These are phyloP conservation scores for Yarrowia hollandica DNA, from an alignment of 805 yeast genomes.

Conservation along the genomic window DNA sequence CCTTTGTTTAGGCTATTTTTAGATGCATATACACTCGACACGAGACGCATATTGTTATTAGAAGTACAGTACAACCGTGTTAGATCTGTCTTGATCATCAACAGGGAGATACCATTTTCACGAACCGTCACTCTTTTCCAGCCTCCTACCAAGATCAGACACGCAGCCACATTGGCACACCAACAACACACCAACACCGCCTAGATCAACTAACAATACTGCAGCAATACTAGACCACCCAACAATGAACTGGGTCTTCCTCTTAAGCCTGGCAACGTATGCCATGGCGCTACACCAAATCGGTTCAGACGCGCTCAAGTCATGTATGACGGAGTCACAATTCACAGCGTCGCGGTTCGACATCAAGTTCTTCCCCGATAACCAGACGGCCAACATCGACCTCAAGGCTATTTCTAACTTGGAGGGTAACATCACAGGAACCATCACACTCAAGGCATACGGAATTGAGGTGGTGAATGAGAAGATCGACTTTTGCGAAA, in stretches of 20 bases:
- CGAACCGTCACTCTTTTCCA: too few species aligned
- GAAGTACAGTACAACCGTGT: too few species aligned
- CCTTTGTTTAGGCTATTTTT: slow-evolving; percentile 24
- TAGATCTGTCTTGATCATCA: too few species aligned
- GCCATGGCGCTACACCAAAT: slow-evolving; percentile 41
- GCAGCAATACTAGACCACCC: too few species aligned
- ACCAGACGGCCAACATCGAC: slow-evolving; percentile 61
- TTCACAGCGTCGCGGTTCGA: slow-evolving; percentile 83
- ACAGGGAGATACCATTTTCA: too few species aligned
- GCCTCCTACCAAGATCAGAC: too few species aligned
- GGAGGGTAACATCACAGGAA: slow-evolving; percentile 67
- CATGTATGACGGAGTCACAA: slow-evolving; percentile 89
- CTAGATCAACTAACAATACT: too few species aligned
- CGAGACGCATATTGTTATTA: not conserved
- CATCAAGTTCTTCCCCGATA: slow-evolving; percentile 68
- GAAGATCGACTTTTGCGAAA: slow-evolving; percentile 63
- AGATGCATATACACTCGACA: slow-evolving; percentile 1
- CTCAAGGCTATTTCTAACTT: slow-evolving; percentile 78
- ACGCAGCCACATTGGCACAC: too few species aligned
- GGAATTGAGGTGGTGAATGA: slow-evolving; percentile 66
- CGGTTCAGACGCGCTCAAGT: slow-evolving; percentile 66
- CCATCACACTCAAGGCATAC: slow-evolving; percentile 68
- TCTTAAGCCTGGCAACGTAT: not conserved
- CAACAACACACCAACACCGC: too few species aligned
- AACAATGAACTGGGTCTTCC: not conserved